phyloP scores from a whole-genome alignment of 257 asterid species.

The Gynochthodes officinalis region DNA sequence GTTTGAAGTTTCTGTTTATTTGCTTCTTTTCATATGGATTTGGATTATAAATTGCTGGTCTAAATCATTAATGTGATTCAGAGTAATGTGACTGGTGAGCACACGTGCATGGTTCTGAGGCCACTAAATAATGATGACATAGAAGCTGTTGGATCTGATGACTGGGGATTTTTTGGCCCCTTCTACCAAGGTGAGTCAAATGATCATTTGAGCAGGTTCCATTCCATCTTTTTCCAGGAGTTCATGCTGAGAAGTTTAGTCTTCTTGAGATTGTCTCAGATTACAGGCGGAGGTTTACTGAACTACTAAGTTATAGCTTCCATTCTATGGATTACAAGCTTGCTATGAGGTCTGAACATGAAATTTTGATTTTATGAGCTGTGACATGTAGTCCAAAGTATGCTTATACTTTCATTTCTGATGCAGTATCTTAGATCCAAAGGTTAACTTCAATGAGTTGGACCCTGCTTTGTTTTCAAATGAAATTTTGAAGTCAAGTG shows the following conservation, averaged over 20 bases:
- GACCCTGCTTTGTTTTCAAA: constrained; percentile 40
- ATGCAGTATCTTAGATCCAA: constrained; percentile 92
- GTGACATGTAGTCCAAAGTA: constrained; percentile 11
- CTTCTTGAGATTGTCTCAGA: constrained; percentile 34
- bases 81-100: constrained; percentile 84
- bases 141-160: constrained; percentile 54
- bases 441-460: constrained; percentile 52
- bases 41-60: constrained; percentile 17
- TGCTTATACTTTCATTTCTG: constrained; percentile 23
- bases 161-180: constrained; percentile 69
- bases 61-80: constrained; percentile 32
- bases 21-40: constrained; percentile 4
- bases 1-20: not conserved
- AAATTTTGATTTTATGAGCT: constrained; percentile 17
- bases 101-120: constrained; percentile 85
- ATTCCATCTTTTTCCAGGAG: constrained; percentile 2
- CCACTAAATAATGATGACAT: constrained; percentile 74
- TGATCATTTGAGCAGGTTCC: not conserved
- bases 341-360: constrained; percentile 71
- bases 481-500: constrained; percentile 40
- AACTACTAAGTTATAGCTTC: constrained; percentile 48
- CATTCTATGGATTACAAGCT: constrained; percentile 89
- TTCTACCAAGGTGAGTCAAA: constrained; percentile 53
- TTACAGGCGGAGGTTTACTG: constrained; percentile 57
- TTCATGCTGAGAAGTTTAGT: not conserved